Evolutionary conservation across 306 rosid genomes (phyloP), one percentile per base, ranked within the genome.

Genomic region (Senna siamea): DNA sequence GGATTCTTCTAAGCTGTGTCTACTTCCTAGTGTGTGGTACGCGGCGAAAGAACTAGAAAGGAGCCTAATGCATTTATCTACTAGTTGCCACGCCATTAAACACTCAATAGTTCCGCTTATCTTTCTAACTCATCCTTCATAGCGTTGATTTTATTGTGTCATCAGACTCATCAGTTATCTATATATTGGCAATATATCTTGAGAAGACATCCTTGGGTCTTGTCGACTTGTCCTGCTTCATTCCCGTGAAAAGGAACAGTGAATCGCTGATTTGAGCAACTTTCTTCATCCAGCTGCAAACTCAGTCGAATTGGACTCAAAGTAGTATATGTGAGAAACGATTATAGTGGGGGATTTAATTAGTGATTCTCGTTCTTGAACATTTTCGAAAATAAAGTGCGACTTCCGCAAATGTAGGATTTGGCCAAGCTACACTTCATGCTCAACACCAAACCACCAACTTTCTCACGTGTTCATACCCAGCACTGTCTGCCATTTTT

Each of bases 401-500:
- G 43, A 64, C 60, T 73, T 53, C 63, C 10, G 10, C 30, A n/a
- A 59, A 57, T 47, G 59, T 43, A 59, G 76, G 83, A 79, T 80
- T 46, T 55, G 77, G 77, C 23, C 67, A 41, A 52, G 26, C 56
- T 74, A 76, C 84, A 59, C 85, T 76, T 66, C 47, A 41, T 56
- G 56, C 52, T 28, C 17, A 13, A 76, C 54, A 62, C 58, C 30
- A 15, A 61, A 26, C 57, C 69, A 30, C 70, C 54, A 28, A 70
- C 53, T 22, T n/a, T n/a, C n/a, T n/a, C n/a, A n/a, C n/a, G n/a
- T 62, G 43, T 58, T 58, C 43, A 32, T 32, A 2, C 22, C 43
- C 40, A 28, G 70, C 50, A 28, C 6, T 83, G 85, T 80, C 83
- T 71, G 64, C 81, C 82, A 78, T 78, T 75, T 26, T 75, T 61